phyloP scores from a whole-genome alignment of 495 filamentous ascomycete species.

The Stereocaulon alpinum region DNA sequence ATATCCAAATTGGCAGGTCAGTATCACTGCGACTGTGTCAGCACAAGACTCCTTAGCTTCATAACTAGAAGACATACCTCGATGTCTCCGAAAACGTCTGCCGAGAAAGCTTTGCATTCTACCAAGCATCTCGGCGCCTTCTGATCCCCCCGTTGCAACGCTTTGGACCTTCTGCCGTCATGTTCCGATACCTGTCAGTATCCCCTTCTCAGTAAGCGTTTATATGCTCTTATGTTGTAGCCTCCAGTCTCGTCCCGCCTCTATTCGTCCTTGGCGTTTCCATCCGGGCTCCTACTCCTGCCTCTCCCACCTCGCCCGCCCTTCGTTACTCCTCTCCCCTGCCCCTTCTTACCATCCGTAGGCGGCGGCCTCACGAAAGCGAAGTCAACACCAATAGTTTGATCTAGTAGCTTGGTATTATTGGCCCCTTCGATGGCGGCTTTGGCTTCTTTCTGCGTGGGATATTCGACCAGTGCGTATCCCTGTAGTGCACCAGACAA shows the following conservation, averaged over 20 bases:
- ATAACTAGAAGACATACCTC: background rate
- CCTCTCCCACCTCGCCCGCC: constrained; percentile 43
- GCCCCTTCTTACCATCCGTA: constrained; percentile 29
- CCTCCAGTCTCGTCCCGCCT: too few relatives aligned
- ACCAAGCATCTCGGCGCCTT: constrained; percentile 9
- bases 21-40: background rate
- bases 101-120: constrained; percentile 5
- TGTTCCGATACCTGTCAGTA: too few relatives aligned
- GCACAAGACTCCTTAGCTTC: background rate
- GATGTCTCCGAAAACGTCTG: background rate
- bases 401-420: constrained; percentile 75
- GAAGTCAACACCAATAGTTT: constrained; percentile 87
- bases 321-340: constrained; percentile 42
- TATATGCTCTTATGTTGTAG: accelerated
- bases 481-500: constrained; percentile 42
- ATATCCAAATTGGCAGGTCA: background rate
- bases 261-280: constrained; percentile 18
- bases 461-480: constrained; percentile 88
- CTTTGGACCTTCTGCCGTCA: background rate
- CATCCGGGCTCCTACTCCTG: constrained; percentile 42
- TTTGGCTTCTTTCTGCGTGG: constrained; percentile 74
- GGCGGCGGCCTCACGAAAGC: constrained; percentile 94
- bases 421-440: constrained; percentile 80
- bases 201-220: background rate
- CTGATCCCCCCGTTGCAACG: background rate